Conservation (phyloP, 495 filamentous ascomycete genomes). For the Aspergillus asperescens region DNA sequence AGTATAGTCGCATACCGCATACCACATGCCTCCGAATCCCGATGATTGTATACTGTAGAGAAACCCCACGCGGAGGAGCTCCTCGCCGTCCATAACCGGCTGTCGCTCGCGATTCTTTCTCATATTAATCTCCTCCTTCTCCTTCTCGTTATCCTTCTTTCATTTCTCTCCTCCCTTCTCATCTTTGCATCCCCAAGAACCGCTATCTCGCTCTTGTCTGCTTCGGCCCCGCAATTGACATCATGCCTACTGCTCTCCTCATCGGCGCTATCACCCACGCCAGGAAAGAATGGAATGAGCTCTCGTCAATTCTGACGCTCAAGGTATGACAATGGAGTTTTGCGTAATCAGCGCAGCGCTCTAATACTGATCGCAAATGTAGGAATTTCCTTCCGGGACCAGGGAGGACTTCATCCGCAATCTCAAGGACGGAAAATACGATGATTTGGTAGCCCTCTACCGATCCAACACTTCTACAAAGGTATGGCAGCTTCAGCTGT, state of each 20-base stretch:
- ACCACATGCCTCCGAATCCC: neutral
- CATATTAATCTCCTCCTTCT: slow-evolving; percentile 5
- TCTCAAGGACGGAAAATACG: slow-evolving; percentile 49
- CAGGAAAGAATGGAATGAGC: slow-evolving; percentile 52
- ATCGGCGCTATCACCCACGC: slow-evolving; percentile 53
- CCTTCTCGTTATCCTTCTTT: slow-evolving; percentile 6
- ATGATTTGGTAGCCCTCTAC: slow-evolving; percentile 54
- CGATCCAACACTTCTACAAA: slow-evolving; percentile 55
- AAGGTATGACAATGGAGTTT: slow-evolving; percentile 42
- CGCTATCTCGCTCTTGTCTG: slow-evolving; percentile 14
- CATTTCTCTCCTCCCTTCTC: slow-evolving; percentile 2
- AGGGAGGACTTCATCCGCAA: slow-evolving; percentile 49
- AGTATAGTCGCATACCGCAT: no score
- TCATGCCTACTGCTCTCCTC: slow-evolving; percentile 44
- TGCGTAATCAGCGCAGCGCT: neutral
- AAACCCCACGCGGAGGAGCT: neutral
- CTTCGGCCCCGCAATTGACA: slow-evolving; percentile 5
- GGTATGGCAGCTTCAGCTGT: slow-evolving; percentile 24
- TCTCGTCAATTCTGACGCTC: slow-evolving; percentile 47
- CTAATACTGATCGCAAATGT: neutral
- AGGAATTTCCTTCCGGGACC: slow-evolving; percentile 52
- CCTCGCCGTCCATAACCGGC: neutral
- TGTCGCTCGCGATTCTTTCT: neutral
- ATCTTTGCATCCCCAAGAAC: slow-evolving; percentile 23
- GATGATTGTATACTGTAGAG: neutral